Percentiles rank a stretch among this genome's conserved stretches.
These are phyloP conservation scores for Fusarium sp. DNA, from an alignment of 2,329 filamentous ascomycete species.

Conservation along the genomic window DNA sequence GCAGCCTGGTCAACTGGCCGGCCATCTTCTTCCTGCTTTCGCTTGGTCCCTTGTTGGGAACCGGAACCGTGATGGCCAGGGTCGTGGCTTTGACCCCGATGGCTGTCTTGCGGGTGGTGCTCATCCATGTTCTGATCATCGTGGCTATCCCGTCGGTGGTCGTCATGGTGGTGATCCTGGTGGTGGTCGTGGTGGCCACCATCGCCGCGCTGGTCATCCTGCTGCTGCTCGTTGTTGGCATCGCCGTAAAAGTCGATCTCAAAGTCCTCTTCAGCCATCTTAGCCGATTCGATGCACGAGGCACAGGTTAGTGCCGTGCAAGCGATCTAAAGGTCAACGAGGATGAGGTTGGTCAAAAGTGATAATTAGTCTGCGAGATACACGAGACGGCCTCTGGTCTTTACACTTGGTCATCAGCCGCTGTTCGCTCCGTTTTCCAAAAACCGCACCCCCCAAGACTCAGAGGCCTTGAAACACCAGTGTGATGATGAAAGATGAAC, in stretches of 20 bases:
- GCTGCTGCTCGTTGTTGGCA: constrained; percentile 58
- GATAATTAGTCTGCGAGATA: constrained; percentile 46
- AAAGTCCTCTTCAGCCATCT: constrained; percentile 78
- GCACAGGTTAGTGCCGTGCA: constrained; percentile 32
- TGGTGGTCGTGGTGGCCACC: constrained; percentile 38
- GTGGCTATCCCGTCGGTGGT: constrained; percentile 45
- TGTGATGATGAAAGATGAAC: constrained; percentile 42
- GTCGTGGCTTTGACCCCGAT: constrained; percentile 51
- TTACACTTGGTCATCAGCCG: constrained; percentile 43
- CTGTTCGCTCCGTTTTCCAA: constrained; percentile 36
- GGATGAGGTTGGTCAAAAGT: constrained; percentile 31
- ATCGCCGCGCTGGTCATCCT: constrained; percentile 52
- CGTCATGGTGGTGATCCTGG: constrained; percentile 42
- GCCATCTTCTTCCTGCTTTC: constrained; percentile 70
- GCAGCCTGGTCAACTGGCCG: constrained; percentile 69
- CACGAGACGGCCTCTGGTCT: constrained; percentile 41
- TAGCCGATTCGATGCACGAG: constrained; percentile 34
- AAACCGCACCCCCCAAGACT: constrained; percentile 13
- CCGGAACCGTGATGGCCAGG: constrained; percentile 55
- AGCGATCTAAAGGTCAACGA: constrained; percentile 16
- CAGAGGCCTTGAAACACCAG: constrained; percentile 25
- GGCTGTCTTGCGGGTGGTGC: constrained; percentile 54
- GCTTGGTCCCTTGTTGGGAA: constrained; percentile 66
- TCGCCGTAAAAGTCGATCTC: constrained; percentile 81
- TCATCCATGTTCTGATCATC: constrained; percentile 56